Evolutionary conservation across 495 filamentous ascomycete species (phyloP).

Genomic region (Lasiosphaeriaceae sp.): DNA sequence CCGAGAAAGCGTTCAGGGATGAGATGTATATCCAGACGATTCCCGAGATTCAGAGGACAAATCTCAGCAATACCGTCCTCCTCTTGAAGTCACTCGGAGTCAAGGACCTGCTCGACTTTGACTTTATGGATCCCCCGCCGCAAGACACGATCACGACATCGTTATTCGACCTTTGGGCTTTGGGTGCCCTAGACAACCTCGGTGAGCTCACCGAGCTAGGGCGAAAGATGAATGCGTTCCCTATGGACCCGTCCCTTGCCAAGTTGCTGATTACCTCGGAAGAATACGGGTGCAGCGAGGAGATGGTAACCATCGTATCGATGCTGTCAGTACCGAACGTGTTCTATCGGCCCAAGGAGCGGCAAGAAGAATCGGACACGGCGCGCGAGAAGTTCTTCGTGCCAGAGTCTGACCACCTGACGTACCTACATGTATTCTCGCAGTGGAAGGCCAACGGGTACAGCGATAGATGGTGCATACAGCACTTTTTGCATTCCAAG

Average conservation of each 20-base stretch:
- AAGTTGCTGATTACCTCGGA: constrained; percentile 89
- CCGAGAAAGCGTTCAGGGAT: constrained; percentile 90
- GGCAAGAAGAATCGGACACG: constrained; percentile 92
- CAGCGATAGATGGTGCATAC: constrained; percentile 86
- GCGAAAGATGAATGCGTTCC: constrained; percentile 91
- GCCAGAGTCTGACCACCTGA: constrained; percentile 94
- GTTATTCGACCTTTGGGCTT: constrained; percentile 95
- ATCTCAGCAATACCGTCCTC: constrained; percentile 89
- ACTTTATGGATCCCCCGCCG: constrained; percentile 98
- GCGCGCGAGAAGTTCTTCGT: constrained; percentile 99
- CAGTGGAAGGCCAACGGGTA: constrained; percentile 92
- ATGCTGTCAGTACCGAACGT: constrained; percentile 97
- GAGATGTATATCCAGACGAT: constrained; percentile 98
- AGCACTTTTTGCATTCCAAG: constrained; percentile 92
- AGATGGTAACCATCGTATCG: constrained; percentile 96
- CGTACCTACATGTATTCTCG: constrained; percentile 90
- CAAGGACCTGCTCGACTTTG: constrained; percentile 91
- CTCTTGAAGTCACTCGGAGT: constrained; percentile 93
- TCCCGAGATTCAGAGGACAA: constrained; percentile 96
- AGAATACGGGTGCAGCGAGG: constrained; percentile 88
- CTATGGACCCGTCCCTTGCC: constrained; percentile 91
- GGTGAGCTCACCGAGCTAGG: constrained; percentile 87
- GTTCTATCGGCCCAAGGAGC: constrained; percentile 96
- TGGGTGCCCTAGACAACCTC: constrained; percentile 90
- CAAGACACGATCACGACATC: constrained; percentile 98